Percentiles rank a stretch among this genome's conserved stretches.
Evolutionary conservation across 331 rosid species (phyloP).

Genomic region (Acacia pycnantha): DNA sequence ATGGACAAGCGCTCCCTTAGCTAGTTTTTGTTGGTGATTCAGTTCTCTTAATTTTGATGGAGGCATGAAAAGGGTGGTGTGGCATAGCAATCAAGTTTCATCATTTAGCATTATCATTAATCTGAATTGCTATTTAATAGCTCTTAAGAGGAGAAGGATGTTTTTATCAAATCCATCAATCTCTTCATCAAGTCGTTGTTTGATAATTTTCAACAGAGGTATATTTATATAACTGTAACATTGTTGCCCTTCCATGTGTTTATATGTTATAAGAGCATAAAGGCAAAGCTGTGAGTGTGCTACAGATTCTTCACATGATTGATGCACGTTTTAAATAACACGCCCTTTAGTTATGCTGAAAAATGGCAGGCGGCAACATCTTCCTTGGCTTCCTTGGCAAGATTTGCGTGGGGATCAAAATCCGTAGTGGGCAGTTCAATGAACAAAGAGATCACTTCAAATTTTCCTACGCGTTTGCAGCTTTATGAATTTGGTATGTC

Average conservation of each 20-base stretch:
- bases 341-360: constrained; percentile 21
- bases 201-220: not conserved
- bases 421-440: constrained; percentile 35
- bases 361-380: constrained; percentile 60
- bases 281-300: not conserved
- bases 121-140: not conserved
- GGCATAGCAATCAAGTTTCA: not conserved
- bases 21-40: not conserved
- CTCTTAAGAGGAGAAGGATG: not conserved
- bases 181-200: not conserved
- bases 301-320: constrained; percentile 10
- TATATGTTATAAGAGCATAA: not conserved
- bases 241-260: not conserved
- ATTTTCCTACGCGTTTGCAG: constrained; percentile 60
- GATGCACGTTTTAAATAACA: constrained; percentile 26
- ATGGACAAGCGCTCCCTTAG: not conserved
- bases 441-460: constrained; percentile 37
- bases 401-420: constrained; percentile 88
- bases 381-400: constrained; percentile 72
- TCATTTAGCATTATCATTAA: not conserved
- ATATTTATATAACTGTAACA: not conserved
- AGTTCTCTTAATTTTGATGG: not conserved
- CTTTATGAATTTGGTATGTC: constrained; percentile 86
- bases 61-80: not conserved
- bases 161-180: not conserved